Percentiles rank a stretch among this genome's conserved stretches.
Evolutionary conservation across 805 yeast genomes (phyloP).

Genomic region (Lachancea cidri): DNA sequence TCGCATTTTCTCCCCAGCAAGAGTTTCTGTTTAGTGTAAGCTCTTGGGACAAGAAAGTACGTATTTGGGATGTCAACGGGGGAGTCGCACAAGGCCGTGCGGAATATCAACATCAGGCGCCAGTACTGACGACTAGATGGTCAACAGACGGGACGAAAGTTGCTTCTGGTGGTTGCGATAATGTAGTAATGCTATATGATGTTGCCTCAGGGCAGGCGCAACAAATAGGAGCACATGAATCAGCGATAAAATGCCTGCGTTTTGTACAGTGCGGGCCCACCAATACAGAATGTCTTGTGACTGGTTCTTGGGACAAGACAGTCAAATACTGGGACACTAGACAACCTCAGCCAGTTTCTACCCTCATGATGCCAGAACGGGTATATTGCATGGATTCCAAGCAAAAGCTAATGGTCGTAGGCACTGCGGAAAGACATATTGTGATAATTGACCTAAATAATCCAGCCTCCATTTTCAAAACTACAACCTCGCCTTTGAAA

Average conservation of each 20-base stretch:
- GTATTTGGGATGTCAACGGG: constrained; percentile 80
- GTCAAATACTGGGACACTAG: constrained; percentile 93
- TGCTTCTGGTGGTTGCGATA: constrained; percentile 86
- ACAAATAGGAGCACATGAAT: constrained; percentile 83
- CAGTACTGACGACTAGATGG: constrained; percentile 81
- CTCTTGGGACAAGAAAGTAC: constrained; percentile 93
- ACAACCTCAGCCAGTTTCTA: constrained; percentile 73
- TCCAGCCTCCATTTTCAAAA: constrained; percentile 79
- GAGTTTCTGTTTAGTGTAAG: constrained; percentile 71
- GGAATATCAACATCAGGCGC: constrained; percentile 81
- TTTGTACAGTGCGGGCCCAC: constrained; percentile 82
- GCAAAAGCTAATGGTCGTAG: constrained; percentile 83
- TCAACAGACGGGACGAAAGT: constrained; percentile 82
- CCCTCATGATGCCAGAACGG: constrained; percentile 80
- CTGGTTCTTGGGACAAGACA: constrained; percentile 97
- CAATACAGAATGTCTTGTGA: constrained; percentile 70
- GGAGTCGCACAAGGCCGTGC: constrained; percentile 89
- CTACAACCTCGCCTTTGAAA: constrained; percentile 70
- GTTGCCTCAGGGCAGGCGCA: constrained; percentile 74
- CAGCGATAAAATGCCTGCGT: constrained; percentile 68
- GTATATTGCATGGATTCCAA: constrained; percentile 85
- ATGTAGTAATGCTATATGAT: constrained; percentile 79
- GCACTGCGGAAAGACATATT: constrained; percentile 85
- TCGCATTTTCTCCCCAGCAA: constrained; percentile 81
- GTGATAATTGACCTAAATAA: constrained; percentile 70